Percentiles rank a stretch among this genome's conserved stretches.
Evolutionary conservation across 805 yeast genomes (phyloP).

Genomic region (Candida ponderosae): DNA sequence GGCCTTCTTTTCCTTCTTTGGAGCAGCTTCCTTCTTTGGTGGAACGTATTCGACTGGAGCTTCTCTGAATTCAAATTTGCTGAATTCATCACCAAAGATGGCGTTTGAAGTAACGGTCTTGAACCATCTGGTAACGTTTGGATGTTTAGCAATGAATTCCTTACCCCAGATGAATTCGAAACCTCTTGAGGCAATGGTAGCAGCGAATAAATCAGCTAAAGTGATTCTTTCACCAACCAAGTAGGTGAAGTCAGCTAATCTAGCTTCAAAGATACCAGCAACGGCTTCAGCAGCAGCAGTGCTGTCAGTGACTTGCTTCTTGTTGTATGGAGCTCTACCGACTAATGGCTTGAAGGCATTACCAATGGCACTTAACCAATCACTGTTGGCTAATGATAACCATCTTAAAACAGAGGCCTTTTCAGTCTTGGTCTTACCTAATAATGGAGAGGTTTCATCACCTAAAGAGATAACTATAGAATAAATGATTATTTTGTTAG

Average conservation of each 20-base stretch:
- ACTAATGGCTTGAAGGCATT: constrained; percentile 48
- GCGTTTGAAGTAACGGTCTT: constrained; percentile 42
- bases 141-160: constrained; percentile 57
- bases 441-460: constrained; percentile 32
- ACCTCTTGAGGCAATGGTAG: constrained; percentile 42
- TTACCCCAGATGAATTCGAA: constrained; percentile 53
- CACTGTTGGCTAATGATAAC: constrained; percentile 71
- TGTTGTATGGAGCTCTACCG: constrained; percentile 72
- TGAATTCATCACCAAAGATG: constrained; percentile 38
- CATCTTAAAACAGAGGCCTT: constrained; percentile 50
- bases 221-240: constrained; percentile 63
- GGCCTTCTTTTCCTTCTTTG: constrained; percentile 30
- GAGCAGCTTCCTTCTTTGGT: constrained; percentile 52
- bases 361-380: constrained; percentile 42
- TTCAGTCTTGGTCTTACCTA: constrained; percentile 56
- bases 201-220: constrained; percentile 57
- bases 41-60: constrained; percentile 62
- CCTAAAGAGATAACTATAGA: constrained; percentile 23
- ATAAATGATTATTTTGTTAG: neutral
- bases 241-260: constrained; percentile 54
- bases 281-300: constrained; percentile 29
- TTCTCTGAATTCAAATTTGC: constrained; percentile 49
- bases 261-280: constrained; percentile 41
- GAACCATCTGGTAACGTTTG: constrained; percentile 66
- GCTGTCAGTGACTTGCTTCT: constrained; percentile 50